phyloP scores from a whole-genome alignment of 2,329 filamentous ascomycete species.

The Fusarium drepaniforme region DNA sequence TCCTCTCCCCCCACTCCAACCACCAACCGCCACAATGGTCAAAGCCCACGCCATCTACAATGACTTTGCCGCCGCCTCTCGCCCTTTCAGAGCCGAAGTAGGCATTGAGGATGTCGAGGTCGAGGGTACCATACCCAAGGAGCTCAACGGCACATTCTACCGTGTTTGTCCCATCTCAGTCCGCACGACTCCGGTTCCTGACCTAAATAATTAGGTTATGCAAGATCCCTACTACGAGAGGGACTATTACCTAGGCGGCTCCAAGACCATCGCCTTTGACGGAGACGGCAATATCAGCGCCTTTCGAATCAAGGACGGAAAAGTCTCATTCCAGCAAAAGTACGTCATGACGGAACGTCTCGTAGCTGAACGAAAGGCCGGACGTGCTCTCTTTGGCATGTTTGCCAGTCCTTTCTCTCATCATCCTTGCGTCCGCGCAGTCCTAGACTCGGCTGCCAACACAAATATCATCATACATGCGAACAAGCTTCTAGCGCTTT shows the following conservation, averaged over 20 bases:
- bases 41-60: not conserved
- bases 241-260: not conserved
- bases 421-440: slow-evolving; percentile 12
- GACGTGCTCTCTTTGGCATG: slow-evolving; percentile 7
- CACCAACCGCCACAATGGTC: not conserved
- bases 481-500: not conserved
- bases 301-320: slow-evolving; percentile 7
- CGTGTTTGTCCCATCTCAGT: not conserved
- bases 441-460: not conserved
- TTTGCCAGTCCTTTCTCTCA: slow-evolving; percentile 4
- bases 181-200: too few species aligned
- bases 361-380: not conserved
- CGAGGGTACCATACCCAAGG: not conserved
- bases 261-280: slow-evolving; percentile 5
- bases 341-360: slow-evolving; percentile 7
- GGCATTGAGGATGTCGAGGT: not conserved
- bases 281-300: slow-evolving; percentile 12
- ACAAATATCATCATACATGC: slow-evolving; percentile 9
- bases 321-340: slow-evolving; percentile 1
- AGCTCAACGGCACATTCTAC: not conserved
- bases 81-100: not conserved
- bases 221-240: slow-evolving; percentile 6
- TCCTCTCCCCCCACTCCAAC: not conserved
- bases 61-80: not conserved
- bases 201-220: not conserved